Evolutionary conservation across 139 green algal genomes (phyloP).

Genomic region (Marvania coccoides): DNA sequence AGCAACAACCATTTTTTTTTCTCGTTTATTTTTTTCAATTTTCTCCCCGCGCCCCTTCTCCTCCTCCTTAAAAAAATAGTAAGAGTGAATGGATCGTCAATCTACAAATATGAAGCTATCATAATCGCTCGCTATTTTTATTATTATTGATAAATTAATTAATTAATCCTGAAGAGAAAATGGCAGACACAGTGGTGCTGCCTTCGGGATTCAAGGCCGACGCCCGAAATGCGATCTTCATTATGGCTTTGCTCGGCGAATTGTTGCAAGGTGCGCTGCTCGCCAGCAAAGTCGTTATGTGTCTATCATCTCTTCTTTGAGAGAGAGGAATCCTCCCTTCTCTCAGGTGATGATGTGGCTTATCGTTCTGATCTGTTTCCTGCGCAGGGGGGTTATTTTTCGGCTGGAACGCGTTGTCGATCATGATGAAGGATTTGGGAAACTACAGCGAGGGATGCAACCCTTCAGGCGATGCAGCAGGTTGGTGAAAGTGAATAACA

Average conservation of each 20-base stretch:
- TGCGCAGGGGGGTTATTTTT: constrained; percentile 47
- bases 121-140: no score
- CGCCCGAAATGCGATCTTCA: constrained; percentile 4
- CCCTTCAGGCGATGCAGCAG: not conserved
- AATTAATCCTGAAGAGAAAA: no score
- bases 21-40: no score
- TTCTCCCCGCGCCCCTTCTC: no score
- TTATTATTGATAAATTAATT: no score
- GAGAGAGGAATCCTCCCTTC: not conserved
- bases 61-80: no score
- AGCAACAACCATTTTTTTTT: no score
- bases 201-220: constrained; percentile 6
- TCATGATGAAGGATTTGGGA: constrained; percentile 33
- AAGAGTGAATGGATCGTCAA: no score
- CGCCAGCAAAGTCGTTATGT: not conserved
- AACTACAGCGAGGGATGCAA: constrained; percentile 28
- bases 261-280: constrained; percentile 25
- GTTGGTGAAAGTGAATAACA: not conserved
- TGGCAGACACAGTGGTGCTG: constrained; percentile 2
- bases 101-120: no score
- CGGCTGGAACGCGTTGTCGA: constrained; percentile 43
- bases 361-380: not conserved
- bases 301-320: not conserved
- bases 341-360: not conserved
- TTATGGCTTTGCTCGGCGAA: constrained; percentile 27